Conservation (phyloP, 73 alveolate genomes). For the Durusdinium trenchii region DNA sequence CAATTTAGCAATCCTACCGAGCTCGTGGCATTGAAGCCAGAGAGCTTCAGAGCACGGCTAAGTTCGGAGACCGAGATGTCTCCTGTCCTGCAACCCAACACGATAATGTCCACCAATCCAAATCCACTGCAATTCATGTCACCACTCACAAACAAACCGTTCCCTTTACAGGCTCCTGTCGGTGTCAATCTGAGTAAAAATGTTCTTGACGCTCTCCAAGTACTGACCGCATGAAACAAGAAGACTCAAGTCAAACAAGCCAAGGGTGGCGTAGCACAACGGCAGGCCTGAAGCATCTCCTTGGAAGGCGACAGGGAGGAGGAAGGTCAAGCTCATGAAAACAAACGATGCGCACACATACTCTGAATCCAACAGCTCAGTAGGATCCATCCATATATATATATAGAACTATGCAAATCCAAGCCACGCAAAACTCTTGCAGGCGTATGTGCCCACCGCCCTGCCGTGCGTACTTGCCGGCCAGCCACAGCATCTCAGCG, state of each 20-base stretch:
- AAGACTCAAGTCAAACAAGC: neutral
- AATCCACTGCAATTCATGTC: neutral
- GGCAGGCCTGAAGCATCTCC: constrained; percentile 76
- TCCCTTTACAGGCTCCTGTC: constrained; percentile 23
- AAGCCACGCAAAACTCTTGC: constrained; percentile 64
- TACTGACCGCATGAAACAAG: neutral
- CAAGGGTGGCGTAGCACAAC: neutral
- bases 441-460: constrained; percentile 72
- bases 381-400: too few relatives aligned
- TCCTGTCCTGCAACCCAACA: constrained; percentile 68
- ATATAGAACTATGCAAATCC: neutral
- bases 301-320: neutral
- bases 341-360: too few relatives aligned
- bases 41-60: constrained; percentile 84
- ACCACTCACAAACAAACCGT: neutral
- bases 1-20: too few relatives aligned
- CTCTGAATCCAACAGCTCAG: neutral
- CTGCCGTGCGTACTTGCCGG: constrained; percentile 80
- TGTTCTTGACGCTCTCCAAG: constrained; percentile 77
- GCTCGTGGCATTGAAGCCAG: constrained; percentile 60
- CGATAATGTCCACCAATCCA: too few relatives aligned
- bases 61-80: constrained; percentile 92
- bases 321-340: too few relatives aligned
- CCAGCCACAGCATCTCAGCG: constrained; percentile 78
- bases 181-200: constrained; percentile 72